Evolutionary conservation across 192 early-diverging fungal species (phyloP), one percentile per base, ranked within the genome.

Genomic region (Mycoemilia scoparia): DNA sequence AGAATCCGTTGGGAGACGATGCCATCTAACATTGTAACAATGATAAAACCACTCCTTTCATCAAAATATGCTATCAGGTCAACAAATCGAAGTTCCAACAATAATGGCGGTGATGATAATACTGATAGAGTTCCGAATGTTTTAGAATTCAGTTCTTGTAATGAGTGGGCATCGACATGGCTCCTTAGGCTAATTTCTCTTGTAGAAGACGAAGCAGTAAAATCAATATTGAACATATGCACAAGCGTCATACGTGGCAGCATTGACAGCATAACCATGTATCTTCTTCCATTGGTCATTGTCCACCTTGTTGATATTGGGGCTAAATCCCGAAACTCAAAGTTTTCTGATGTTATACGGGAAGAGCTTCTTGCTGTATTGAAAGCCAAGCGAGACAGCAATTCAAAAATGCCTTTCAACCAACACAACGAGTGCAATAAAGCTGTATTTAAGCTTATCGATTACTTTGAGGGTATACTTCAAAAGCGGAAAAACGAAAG

Each of bases 1-100:
- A 26, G 40, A 10, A 42, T 49, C 34, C 50, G 55, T 28, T 64
- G 60, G 60, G 35, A 45, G 19, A 22, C 50, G 27, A 23, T 64
- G 18, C 60, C 60, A 13, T n/a, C 41, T 5, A 35, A 39, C 10
- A 44, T 64, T 12, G 32, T 34, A 1, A 34, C 43, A 31, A 31
- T 45, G 1, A 45, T 57, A 22, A 29, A 20, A 26, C 60, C 60
- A 13, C 40, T 64, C 16, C 22, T 64, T 12, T 43, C 49, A 23
- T 57, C 60, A 13, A 53, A 64, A 20, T 64, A 64, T 29, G 53
- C 54, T 5, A 50, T 57, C 39, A 49, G 57, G 40, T 31, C 36
- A 3, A 31, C 54, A 8, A 34, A 18, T 18, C 41, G 46, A 13
- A 28, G 30, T 1, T 13, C 25, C 5, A 21, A 32, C 2, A 39